phyloP scores from a whole-genome alignment of 306 rosid species.

The Carpinus viminea region DNA sequence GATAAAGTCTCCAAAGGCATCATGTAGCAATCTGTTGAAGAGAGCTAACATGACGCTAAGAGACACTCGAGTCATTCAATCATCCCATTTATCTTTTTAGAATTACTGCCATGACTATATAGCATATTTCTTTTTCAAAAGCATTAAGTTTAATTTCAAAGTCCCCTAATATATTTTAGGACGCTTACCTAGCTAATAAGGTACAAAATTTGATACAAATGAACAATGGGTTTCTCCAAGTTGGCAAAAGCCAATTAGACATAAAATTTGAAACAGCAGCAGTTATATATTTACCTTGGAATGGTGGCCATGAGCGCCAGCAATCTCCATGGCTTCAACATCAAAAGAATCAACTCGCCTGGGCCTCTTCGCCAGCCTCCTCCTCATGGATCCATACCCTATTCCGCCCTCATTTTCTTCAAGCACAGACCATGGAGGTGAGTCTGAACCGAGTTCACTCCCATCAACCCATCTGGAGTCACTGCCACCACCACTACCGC shows the following conservation, averaged over 20 bases:
- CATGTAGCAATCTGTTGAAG: neutral
- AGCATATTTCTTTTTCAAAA: neutral
- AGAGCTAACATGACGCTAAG: neutral
- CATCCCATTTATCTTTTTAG: neutral
- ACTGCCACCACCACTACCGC: conserved; percentile 46
- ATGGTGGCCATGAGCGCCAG: conserved; percentile 53
- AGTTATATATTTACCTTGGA: conserved; percentile 41
- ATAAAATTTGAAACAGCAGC: neutral
- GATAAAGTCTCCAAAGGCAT: neutral
- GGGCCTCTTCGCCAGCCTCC: conserved; percentile 82
- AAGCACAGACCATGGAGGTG: conserved; percentile 41
- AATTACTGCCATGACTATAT: neutral
- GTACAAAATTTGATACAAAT: neutral
- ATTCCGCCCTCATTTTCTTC: conserved; percentile 43
- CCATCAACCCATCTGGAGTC: conserved; percentile 91
- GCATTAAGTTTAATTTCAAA: neutral
- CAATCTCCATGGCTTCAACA: conserved; percentile 88
- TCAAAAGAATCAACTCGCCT: conserved; percentile 85
- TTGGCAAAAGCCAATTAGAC: neutral
- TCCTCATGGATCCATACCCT: conserved; percentile 66
- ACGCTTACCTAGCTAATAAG: neutral
- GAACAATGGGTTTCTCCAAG: neutral
- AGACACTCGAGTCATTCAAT: neutral
- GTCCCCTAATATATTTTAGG: neutral
- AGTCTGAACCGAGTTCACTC: conserved; percentile 72